Evolutionary conservation across 2,329 filamentous ascomycete genomes (phyloP).

Genomic region (Hirsutella thompsonii): DNA sequence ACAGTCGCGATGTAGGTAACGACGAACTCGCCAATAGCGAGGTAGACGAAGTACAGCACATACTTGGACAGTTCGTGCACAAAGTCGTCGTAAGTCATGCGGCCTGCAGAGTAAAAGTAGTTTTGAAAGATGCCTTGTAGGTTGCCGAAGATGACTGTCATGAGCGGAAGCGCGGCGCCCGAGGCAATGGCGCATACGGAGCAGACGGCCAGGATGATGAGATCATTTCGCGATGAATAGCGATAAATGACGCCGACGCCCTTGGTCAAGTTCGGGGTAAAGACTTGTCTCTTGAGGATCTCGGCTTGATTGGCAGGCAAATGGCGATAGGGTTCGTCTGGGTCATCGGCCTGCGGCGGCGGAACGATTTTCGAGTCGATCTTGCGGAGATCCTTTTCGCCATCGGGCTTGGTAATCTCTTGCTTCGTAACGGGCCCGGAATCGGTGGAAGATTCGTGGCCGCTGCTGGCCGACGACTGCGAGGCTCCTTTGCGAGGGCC

Average conservation of each 20-base stretch:
- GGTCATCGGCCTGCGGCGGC: constrained; percentile 19
- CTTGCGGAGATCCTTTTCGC: constrained; percentile 5
- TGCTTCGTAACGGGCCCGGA: constrained; percentile 1
- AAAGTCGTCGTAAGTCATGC: constrained; percentile 41
- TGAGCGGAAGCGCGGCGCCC: constrained; percentile 64
- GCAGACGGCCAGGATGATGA: constrained; percentile 49
- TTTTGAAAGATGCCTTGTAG: constrained; percentile 59
- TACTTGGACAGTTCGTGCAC: constrained; percentile 43
- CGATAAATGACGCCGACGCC: constrained; percentile 55
- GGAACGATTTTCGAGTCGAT: constrained; percentile 9
- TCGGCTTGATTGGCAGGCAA: constrained; percentile 52
- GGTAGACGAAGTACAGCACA: constrained; percentile 75
- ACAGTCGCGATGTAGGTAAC: constrained; percentile 70
- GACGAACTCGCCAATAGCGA: constrained; percentile 69
- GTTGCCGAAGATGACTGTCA: constrained; percentile 72
- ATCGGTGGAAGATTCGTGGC: constrained; percentile 1
- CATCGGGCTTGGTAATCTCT: neutral
- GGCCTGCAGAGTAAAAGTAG: constrained; percentile 37
- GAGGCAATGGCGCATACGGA: constrained; percentile 54
- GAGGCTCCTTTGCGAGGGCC: neutral
- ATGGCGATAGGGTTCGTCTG: constrained; percentile 44
- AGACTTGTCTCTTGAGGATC: constrained; percentile 56
- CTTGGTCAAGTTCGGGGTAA: constrained; percentile 49
- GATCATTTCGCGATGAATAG: constrained; percentile 54
- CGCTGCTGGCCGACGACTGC: neutral